Conservation (phyloP, 306 rosid species). For the Casuarina cunninghamiana region DNA sequence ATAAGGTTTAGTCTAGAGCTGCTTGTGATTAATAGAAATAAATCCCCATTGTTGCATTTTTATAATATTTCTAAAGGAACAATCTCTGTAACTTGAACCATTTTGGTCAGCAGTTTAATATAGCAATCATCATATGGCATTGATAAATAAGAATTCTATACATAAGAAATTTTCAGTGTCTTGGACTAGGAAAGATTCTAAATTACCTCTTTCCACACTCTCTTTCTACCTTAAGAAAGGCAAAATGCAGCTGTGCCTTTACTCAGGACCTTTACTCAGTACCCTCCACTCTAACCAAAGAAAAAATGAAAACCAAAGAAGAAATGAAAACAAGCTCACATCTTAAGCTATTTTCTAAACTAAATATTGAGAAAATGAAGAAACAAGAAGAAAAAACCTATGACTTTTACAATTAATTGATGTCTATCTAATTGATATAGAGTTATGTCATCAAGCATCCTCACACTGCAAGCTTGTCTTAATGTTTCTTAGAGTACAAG, state of each 20-base stretch:
- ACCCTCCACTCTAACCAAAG: conserved; percentile 31
- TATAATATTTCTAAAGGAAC: neutral
- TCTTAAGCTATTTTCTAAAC: conserved; percentile 32
- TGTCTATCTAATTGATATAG: conserved; percentile 33
- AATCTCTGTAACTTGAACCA: neutral
- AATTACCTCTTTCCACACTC: neutral
- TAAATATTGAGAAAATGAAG: conserved; percentile 8
- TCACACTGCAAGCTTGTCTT: conserved; percentile 87
- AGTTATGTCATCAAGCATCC: conserved; percentile 53
- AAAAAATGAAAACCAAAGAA: conserved; percentile 47
- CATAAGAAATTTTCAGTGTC: conserved; percentile 29
- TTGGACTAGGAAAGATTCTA: conserved; percentile 28
- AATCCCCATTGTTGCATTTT: too few relatives aligned
- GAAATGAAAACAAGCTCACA: conserved; percentile 35
- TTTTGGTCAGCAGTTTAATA: neutral
- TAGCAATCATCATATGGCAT: conserved; percentile 27
- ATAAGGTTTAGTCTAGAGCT: too few relatives aligned
- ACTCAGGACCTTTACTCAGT: conserved; percentile 23
- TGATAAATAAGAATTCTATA: conserved; percentile 38
- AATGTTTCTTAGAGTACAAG: conserved; percentile 78
- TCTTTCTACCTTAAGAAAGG: conserved; percentile 25
- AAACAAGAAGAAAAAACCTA: conserved; percentile 21
- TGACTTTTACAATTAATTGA: conserved; percentile 24
- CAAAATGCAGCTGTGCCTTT: conserved; percentile 28
- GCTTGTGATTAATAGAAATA: too few relatives aligned